Percentiles rank a stretch among this genome's conserved stretches.
Conservation (phyloP, 2,329 filamentous ascomycete genomes). For the Aspergillus ibericus region DNA sequence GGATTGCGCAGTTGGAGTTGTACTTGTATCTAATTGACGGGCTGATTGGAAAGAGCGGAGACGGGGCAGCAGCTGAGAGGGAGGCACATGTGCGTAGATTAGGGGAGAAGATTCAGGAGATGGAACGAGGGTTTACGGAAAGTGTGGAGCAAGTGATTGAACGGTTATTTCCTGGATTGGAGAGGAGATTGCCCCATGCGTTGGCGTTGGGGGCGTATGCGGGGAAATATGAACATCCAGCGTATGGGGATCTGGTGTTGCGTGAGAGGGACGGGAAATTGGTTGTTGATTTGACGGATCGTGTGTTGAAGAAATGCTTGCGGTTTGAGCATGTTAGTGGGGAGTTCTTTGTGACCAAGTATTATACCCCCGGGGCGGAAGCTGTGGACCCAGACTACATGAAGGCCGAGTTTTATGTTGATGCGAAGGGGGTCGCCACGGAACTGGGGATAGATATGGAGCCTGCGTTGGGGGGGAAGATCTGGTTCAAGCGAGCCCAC, state of each 20-base stretch:
- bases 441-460: slow-evolving; percentile 18
- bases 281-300: slow-evolving; percentile 15
- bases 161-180: slow-evolving; percentile 15
- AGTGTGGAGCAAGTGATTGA: slow-evolving; percentile 2
- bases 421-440: slow-evolving; percentile 3
- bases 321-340: slow-evolving; percentile 19
- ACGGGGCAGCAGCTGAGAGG: slow-evolving; percentile 5
- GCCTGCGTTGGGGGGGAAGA: slow-evolving; percentile 14
- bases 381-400: neutral
- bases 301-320: slow-evolving; percentile 4
- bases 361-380: neutral
- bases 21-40: slow-evolving; percentile 18
- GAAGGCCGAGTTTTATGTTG: slow-evolving; percentile 17
- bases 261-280: slow-evolving; percentile 1
- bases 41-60: slow-evolving; percentile 11
- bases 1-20: slow-evolving; percentile 11
- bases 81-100: slow-evolving; percentile 5
- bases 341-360: slow-evolving; percentile 21
- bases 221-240: slow-evolving; percentile 18
- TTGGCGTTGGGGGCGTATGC: slow-evolving; percentile 17
- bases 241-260: slow-evolving; percentile 9
- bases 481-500: slow-evolving; percentile 15
- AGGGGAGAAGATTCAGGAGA: neutral
- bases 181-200: slow-evolving; percentile 7
- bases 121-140: neutral